Evolutionary conservation across 2,329 filamentous ascomycete species (phyloP).

Genomic region (Fusarium coffeatum): DNA sequence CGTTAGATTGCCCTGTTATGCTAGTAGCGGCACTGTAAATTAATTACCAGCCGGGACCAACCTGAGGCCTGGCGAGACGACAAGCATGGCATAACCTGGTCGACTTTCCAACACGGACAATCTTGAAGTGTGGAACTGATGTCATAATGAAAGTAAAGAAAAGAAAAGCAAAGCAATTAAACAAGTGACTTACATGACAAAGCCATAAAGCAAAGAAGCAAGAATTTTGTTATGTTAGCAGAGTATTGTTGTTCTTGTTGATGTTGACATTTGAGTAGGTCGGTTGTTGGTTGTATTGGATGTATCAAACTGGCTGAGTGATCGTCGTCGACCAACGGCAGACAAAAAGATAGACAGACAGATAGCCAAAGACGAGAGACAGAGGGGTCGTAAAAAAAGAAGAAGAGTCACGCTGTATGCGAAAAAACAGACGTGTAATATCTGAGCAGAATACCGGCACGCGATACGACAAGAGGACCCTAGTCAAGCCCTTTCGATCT

Average conservation of each 20-base stretch:
- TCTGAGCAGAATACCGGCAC: constrained; percentile 5
- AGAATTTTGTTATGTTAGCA: background rate
- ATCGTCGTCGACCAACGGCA: constrained; percentile 17
- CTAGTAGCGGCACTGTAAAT: constrained; percentile 29
- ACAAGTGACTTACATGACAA: constrained; percentile 31
- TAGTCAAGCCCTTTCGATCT: constrained; percentile 23
- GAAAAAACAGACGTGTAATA: constrained; percentile 21
- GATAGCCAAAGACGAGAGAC: background rate
- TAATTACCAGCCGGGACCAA: constrained; percentile 27
- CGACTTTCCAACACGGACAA: constrained; percentile 18
- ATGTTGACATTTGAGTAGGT: constrained; percentile 9
- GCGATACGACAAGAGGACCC: constrained; percentile 21
- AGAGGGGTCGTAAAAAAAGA: constrained; percentile 20
- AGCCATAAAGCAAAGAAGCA: constrained; percentile 32
- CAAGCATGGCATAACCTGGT: constrained; percentile 25
- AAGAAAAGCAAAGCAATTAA: constrained; percentile 10
- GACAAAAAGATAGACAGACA: background rate
- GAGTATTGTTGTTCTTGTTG: constrained; percentile 10
- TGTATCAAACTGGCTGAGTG: constrained; percentile 6
- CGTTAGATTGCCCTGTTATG: constrained; percentile 42
- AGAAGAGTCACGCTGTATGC: constrained; percentile 4
- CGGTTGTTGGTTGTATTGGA: background rate
- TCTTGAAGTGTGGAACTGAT: constrained; percentile 25
- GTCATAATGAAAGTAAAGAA: constrained; percentile 26
- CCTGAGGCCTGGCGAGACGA: constrained; percentile 29